Evolutionary conservation across 495 filamentous ascomycete genomes (phyloP), one percentile per base, ranked within the genome.

Genomic region (Usnea hakonensis): DNA sequence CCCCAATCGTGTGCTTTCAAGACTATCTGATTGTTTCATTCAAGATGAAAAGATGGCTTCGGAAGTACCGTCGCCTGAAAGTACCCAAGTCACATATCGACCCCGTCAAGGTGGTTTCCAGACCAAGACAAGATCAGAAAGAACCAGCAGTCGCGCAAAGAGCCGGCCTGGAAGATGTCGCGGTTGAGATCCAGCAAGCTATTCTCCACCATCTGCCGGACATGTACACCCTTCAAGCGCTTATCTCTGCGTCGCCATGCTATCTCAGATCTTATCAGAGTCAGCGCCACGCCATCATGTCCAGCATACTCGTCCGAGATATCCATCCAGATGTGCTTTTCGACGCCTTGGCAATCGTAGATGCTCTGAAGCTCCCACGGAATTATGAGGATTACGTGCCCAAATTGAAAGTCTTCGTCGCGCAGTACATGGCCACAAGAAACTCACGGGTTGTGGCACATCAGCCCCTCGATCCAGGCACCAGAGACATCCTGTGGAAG

Each of bases 271-370:
- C 48, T 16, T 52, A 32, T 4, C 28, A 57, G 30, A 57, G 37
- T 37, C 40, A 38, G 28, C 28, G 16, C 55, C 21, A 30, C 21
- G 17, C 55, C 10, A 43, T 57, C 23, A 2, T 57, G 19, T 37
- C 33, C 36, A 40, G 16, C 35, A 40, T 28, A 23, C 38, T 38
- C 35, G 35, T 57, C 36, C n/a, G 55, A 40, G 35, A 57, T 40
- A 57, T 57, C 13, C n/a, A 57, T 41, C 55, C 55, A 41, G 35
- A 43, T 57, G 36, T 57, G 23, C 55, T 57, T 26, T 57, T 57
- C 55, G 55, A 40, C 21, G 26, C 14, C 13, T 11, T 41, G 13
- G 21, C 55, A 8, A 41, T 41, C 23, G 13, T 30, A 57, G n/a
- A 38, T 23, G 33, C 19, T 21, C 55, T 26, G 16, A 30, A 38